Evolutionary conservation across 495 filamentous ascomycete species (phyloP), one percentile per base, ranked within the genome.

Genomic region (Penicillium angulare): DNA sequence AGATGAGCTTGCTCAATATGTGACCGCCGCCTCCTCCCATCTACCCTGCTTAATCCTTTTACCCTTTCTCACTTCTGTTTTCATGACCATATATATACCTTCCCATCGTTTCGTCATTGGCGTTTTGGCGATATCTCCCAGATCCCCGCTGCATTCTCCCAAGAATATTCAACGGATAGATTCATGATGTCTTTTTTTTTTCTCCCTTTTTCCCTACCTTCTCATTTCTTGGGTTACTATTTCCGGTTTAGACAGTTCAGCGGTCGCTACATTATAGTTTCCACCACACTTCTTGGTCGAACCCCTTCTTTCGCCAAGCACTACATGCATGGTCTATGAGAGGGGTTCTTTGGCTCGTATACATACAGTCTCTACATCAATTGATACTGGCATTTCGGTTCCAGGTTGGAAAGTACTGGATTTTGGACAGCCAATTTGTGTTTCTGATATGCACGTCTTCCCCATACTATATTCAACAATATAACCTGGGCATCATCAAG

Each of bases 1-100:
- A 87, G 55, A 85, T 86, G 81, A 86, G 83, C 64, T 63, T 87
- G 59, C 59, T 77, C 41, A 72, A 68, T 57, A 75, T 75, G 72
- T 75, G 61, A 57, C 23, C 35, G 20, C 7, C n/a, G n/a, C 2
- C 49, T 22, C 29, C 26, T 35, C 35, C 33, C 46, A 29, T 45
- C 41, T 40, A 34, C 29, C 29, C 18, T 42, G 15, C 20, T 20
- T 32, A 1, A 46, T 17, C 9, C 31, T 41, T 42, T 32, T 21
- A 43, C 36, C 15, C 43, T 29, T 48, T 53, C 47, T 47, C 23
- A 47, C 36, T 49, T 21, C 50, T 35, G 38, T 38, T 54, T 15
- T 52, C 22, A 48, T 38, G 32, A 48, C 33, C 33, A 22, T 27
- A 32, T 35, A 47, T 38, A 39, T 23, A 38, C 35, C 38, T 40